Conservation (phyloP, 2,329 filamentous ascomycete genomes). For the Penicillium sp. region DNA sequence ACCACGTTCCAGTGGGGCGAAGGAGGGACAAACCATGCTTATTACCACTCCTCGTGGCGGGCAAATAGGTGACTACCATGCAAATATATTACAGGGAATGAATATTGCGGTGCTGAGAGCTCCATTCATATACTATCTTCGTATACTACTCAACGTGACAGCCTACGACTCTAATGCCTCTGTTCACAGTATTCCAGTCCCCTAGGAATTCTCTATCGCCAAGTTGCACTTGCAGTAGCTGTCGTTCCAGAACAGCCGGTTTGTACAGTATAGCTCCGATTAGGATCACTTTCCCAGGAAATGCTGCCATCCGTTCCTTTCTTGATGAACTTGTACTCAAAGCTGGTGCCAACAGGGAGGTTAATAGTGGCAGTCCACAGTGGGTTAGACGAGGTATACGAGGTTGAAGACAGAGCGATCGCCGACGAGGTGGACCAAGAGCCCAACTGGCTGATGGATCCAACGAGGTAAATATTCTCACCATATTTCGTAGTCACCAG, state of each 20-base stretch:
- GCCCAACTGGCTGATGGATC: conserved; percentile 60
- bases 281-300: conserved; percentile 26
- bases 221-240: conserved; percentile 39
- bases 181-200: too few species aligned
- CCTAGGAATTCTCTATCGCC: conserved; percentile 29
- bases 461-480: conserved; percentile 65
- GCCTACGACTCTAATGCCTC: too few species aligned
- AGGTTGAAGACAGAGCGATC: conserved; percentile 56
- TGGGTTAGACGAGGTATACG: conserved; percentile 60
- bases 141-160: too few species aligned
- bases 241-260: conserved; percentile 34
- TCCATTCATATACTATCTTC: too few species aligned
- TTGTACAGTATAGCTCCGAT: conserved; percentile 44
- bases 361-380: conserved; percentile 61
- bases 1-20: too few species aligned
- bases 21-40: too few species aligned
- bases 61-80: too few species aligned
- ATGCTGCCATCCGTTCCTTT: conserved; percentile 6
- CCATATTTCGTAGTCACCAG: conserved; percentile 59
- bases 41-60: too few species aligned
- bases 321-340: conserved; percentile 35
- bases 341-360: conserved; percentile 54
- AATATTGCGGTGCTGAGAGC: too few species aligned
- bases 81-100: too few species aligned
- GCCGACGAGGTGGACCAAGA: conserved; percentile 59